phyloP scores from a whole-genome alignment of 768 basidiomycete species.

The Hemileccinum impolitum region DNA sequence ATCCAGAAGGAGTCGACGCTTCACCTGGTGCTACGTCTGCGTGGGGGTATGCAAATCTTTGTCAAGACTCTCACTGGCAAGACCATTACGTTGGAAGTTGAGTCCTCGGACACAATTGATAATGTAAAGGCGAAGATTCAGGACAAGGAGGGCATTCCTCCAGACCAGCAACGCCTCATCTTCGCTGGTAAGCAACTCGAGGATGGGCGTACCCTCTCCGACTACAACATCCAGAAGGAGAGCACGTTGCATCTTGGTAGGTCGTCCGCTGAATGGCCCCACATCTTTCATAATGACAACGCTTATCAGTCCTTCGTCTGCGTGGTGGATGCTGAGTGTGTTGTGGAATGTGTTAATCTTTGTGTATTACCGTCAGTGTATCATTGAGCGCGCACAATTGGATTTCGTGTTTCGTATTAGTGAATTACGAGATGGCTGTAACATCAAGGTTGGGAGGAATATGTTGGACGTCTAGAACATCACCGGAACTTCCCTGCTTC shows the following conservation, averaged over 20 bases:
- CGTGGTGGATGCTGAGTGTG: conserved; percentile 63
- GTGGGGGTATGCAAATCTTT: conserved; percentile 71
- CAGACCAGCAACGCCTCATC: conserved; percentile 76
- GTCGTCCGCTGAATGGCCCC: background rate
- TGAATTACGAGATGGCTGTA: background rate
- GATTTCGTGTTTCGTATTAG: background rate
- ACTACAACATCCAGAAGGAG: conserved; percentile 78
- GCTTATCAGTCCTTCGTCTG: conserved; percentile 59
- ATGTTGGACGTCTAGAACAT: background rate
- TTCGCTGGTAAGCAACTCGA: conserved; percentile 80
- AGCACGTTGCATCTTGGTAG: conserved; percentile 59
- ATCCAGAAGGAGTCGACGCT: conserved; percentile 83
- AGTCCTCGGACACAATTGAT: conserved; percentile 74
- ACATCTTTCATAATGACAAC: background rate
- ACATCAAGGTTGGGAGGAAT: background rate
- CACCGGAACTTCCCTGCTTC: conserved; percentile 1
- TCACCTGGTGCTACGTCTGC: conserved; percentile 70
- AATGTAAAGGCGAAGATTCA: conserved; percentile 77
- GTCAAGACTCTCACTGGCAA: conserved; percentile 73
- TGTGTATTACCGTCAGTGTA: conserved; percentile 5
- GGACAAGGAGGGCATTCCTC: conserved; percentile 79
- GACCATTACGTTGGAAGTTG: conserved; percentile 75
- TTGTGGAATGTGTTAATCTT: background rate
- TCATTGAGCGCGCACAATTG: background rate
- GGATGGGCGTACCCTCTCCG: conserved; percentile 73